These are phyloP conservation scores for Neurospora sp. DNA, from an alignment of 495 filamentous ascomycete genomes.

Conservation along the genomic window DNA sequence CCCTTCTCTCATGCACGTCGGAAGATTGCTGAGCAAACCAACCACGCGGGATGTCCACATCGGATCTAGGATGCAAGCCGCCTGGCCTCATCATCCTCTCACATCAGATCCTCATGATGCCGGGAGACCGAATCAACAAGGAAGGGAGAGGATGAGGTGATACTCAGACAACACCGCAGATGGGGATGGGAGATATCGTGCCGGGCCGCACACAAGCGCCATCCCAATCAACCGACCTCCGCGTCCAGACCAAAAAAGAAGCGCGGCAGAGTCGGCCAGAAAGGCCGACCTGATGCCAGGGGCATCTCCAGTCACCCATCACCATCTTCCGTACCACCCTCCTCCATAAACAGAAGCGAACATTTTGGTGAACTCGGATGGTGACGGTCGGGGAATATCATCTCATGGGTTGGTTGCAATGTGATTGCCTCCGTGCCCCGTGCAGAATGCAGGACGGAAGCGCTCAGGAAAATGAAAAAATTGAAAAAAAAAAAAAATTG, in stretches of 20 bases:
- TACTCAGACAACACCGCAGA: background rate
- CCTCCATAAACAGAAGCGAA: background rate
- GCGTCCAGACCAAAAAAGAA: background rate
- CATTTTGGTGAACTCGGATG: background rate
- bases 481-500: slow-evolving; percentile 10
- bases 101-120: background rate
- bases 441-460: background rate
- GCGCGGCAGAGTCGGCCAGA: background rate
- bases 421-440: background rate
- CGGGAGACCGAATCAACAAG: background rate
- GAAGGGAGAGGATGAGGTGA: background rate
- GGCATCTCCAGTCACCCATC: background rate
- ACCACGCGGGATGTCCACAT: background rate
- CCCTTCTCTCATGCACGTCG: background rate
- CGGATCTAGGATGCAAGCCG: background rate
- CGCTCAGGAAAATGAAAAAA: background rate
- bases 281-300: background rate
- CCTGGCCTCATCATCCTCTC: background rate
- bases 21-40: background rate
- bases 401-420: background rate
- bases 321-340: background rate
- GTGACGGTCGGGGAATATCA: background rate
- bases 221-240: background rate
- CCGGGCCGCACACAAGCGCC: background rate
- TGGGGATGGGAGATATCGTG: background rate